phyloP scores from a whole-genome alignment of 2,329 filamentous ascomycete genomes.

The Cryphonectria radicalis region DNA sequence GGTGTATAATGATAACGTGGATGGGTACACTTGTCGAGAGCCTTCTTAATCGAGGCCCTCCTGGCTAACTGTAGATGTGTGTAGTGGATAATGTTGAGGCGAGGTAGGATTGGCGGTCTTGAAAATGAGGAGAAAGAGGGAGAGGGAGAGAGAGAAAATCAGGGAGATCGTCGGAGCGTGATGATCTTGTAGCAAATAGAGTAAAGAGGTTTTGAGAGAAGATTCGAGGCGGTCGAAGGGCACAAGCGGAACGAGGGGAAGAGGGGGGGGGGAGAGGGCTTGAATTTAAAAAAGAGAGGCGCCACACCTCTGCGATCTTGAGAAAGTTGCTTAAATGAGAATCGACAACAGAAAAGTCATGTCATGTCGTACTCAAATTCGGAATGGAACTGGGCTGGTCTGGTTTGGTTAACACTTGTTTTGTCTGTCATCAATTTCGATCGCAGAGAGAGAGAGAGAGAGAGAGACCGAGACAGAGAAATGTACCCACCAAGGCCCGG shows the following conservation, averaged over 20 bases:
- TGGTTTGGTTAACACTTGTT: background rate
- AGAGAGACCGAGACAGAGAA: background rate
- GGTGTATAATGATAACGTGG: no score
- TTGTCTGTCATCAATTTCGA: background rate
- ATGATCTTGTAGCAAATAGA: background rate
- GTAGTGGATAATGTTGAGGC: background rate
- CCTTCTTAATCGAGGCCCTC: background rate
- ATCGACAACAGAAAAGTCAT: background rate
- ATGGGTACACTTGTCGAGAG: background rate
- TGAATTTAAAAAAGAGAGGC: background rate
- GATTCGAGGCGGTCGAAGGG: background rate
- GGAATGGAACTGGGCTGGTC: background rate
- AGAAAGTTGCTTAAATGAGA: background rate
- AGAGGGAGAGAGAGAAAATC: background rate
- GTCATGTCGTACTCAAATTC: background rate
- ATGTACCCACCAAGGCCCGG: slow-evolving; percentile 7
- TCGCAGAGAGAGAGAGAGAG: background rate
- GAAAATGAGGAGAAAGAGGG: background rate
- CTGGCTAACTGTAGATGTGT: background rate
- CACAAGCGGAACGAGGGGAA: background rate
- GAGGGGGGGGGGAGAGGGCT: background rate
- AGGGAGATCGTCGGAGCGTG: background rate
- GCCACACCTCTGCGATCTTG: background rate
- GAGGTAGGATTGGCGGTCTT: background rate
- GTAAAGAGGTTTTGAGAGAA: background rate